These are phyloP conservation scores for Cruciata laevipes DNA, from an alignment of 257 asterid species.

Conservation along the genomic window DNA sequence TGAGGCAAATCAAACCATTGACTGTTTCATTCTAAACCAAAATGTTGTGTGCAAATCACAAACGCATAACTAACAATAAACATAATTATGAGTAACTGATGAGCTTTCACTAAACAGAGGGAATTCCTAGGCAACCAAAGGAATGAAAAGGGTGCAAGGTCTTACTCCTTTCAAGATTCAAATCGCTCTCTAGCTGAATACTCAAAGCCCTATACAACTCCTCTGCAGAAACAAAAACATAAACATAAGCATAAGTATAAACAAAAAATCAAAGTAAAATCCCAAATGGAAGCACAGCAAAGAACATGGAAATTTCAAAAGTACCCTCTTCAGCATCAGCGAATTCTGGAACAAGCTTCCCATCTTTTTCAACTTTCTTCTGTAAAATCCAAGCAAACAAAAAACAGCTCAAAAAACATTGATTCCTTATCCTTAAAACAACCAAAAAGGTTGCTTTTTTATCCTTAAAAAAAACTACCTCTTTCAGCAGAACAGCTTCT, in stretches of 20 bases:
- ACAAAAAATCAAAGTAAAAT: not conserved
- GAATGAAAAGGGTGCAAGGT: not conserved
- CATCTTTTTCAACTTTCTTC: conserved; percentile 69
- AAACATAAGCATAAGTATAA: too few species aligned
- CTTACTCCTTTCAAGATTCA: conserved; percentile 67
- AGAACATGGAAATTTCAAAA: conserved; percentile 8
- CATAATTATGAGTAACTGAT: not conserved
- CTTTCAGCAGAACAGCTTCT: conserved; percentile 73
- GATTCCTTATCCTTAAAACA: not conserved
- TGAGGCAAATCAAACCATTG: not conserved
- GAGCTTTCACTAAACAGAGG: not conserved
- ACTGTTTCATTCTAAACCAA: not conserved
- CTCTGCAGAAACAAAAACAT: conserved; percentile 41
- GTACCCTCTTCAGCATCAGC: conserved; percentile 84
- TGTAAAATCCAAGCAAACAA: conserved; percentile 21
- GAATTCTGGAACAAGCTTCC: conserved; percentile 72
- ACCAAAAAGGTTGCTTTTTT: not conserved
- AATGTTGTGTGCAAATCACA: not conserved
- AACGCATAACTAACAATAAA: not conserved
- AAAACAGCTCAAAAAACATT: not conserved
- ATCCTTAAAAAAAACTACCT: conserved; percentile 29
- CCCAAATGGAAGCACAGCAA: not conserved
- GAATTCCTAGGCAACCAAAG: not conserved
- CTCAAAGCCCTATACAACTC: conserved; percentile 67
- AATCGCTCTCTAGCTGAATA: conserved; percentile 73